Evolutionary conservation across 805 yeast genomes (phyloP), one percentile per base, ranked within the genome.

Genomic region (Wickerhamiella parazyma): DNA sequence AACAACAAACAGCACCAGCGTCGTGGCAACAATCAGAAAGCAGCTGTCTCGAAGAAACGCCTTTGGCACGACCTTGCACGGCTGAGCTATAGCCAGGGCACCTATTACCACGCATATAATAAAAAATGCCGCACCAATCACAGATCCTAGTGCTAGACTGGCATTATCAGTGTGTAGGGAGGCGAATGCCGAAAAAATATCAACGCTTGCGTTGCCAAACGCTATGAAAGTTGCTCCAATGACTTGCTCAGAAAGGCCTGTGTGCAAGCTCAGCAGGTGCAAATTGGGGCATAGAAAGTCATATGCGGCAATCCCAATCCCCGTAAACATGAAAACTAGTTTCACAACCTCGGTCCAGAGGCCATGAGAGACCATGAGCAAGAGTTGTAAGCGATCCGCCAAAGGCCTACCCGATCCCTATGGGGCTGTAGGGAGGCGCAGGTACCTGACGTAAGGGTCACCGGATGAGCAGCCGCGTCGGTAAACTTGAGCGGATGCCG

Each of bases 191-290:
- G 89, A 73, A 29, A 86, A 71, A 3, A 89, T 75, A 59, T 89
- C 98, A 0, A 96, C 95, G 0, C 93, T 71, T 3, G 95, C 94
- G 61, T 89, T 89, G 0, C 96, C 97, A 48, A 89, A 69, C 0
- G 97, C 94, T 42, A 91, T 64, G 18, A 89, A 63, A 0, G 96
- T 87, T 50, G 89, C 70, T 0, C 97, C 97, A 10, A 91, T 77
- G 16, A 87, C 62, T 46, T 81, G 75, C 47, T 84, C 91, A 14
- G 87, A 74, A 41, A 89, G 61, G 7, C 74, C 70, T 8, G 85
- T 60, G 12, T 70, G 57, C 11, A 66, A 65, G 0, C 95, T 77
- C 12, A 87, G 68, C 16, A 75, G 67, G 37, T 77, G 71, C 22
- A 87, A 60, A 49, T 83, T 85, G 1, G 95, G 94, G 34, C 93